phyloP scores from a whole-genome alignment of 164 flowering plant genomes.

The Magnolia kwangsiensis region DNA sequence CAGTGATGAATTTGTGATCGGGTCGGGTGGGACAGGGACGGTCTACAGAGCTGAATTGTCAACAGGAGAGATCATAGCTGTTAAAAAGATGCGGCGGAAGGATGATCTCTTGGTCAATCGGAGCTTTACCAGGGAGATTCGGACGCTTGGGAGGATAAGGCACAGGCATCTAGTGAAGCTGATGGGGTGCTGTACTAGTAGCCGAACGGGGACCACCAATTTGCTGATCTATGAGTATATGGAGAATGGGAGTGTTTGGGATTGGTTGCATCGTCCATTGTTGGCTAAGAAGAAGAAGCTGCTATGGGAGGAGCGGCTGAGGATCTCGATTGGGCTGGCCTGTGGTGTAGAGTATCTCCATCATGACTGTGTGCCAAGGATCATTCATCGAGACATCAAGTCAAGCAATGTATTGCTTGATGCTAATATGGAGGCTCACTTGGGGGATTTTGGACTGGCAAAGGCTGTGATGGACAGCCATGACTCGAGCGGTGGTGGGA shows the following conservation, averaged over 20 bases:
- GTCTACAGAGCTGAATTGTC: slow-evolving; percentile 72
- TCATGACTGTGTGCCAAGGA: slow-evolving; percentile 87
- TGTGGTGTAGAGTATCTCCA: slow-evolving; percentile 91
- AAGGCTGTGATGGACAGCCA: slow-evolving; percentile 45
- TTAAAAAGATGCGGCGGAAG: slow-evolving; percentile 68
- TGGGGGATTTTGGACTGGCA: slow-evolving; percentile 96
- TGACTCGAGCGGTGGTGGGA: slow-evolving; percentile 34
- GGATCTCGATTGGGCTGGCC: slow-evolving; percentile 79
- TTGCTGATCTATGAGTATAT: slow-evolving; percentile 87
- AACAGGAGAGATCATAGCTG: slow-evolving; percentile 73
- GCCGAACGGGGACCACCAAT: slow-evolving; percentile 43
- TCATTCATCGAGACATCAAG: slow-evolving; percentile 90
- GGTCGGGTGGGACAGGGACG: slow-evolving; percentile 90
- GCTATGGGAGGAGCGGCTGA: slow-evolving; percentile 71
- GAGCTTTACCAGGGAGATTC: slow-evolving; percentile 83
- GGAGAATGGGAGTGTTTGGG: slow-evolving; percentile 97
- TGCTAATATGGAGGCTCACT: slow-evolving; percentile 83
- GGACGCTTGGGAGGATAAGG: slow-evolving; percentile 82
- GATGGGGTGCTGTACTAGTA: slow-evolving; percentile 60
- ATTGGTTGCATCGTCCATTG: slow-evolving; percentile 66
- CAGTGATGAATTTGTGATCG: slow-evolving; percentile 70
- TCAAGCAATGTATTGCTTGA: slow-evolving; percentile 86
- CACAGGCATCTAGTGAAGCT: slow-evolving; percentile 92
- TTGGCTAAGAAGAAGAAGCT: slow-evolving; percentile 43
- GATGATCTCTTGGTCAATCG: slow-evolving; percentile 56